Evolutionary conservation across 495 filamentous ascomycete genomes (phyloP).

Genomic region (Podospora pseudocomata): DNA sequence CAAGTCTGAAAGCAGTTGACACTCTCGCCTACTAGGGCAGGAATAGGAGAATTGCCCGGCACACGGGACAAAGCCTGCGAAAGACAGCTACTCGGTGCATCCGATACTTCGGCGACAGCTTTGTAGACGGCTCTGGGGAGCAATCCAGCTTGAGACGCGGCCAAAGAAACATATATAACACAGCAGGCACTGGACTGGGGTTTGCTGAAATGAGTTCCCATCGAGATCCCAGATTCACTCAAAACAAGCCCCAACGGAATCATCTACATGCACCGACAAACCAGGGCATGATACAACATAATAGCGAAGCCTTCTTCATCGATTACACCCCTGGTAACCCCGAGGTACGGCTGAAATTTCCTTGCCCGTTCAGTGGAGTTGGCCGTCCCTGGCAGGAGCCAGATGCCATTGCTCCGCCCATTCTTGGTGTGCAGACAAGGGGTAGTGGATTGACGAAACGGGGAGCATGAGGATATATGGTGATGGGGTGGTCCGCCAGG

Average conservation of each 20-base stretch:
- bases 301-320: background rate
- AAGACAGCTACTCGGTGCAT: background rate
- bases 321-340: background rate
- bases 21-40: background rate
- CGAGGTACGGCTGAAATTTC: background rate
- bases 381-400: background rate
- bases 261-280: background rate
- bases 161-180: background rate
- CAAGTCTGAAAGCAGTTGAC: background rate
- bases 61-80: background rate
- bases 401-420: background rate
- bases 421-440: background rate
- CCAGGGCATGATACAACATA: background rate
- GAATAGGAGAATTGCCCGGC: background rate
- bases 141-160: background rate
- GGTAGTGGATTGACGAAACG: background rate
- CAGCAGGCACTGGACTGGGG: background rate
- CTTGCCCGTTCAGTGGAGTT: background rate
- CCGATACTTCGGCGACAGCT: background rate
- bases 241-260: background rate
- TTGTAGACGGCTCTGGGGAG: background rate
- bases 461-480: background rate
- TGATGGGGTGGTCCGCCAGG: background rate
- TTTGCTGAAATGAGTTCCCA: background rate
- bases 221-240: background rate